Conservation (phyloP, 2,329 filamentous ascomycete genomes). For the Calonectria pteridis region DNA sequence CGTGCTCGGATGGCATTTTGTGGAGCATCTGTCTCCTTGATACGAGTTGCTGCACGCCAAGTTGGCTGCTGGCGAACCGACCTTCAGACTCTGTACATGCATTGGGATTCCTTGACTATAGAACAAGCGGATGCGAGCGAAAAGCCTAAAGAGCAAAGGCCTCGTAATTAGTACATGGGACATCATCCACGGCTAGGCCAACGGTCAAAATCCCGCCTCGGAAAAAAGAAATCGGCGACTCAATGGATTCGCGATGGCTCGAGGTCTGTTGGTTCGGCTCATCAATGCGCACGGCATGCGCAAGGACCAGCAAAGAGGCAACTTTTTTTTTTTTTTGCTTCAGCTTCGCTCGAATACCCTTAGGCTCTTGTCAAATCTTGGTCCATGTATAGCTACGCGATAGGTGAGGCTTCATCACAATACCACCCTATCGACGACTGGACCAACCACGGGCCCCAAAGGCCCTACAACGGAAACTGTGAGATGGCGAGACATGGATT, state of each 20-base stretch:
- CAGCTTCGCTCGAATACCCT: not conserved
- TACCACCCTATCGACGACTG: constrained; percentile 14
- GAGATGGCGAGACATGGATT: constrained; percentile 5
- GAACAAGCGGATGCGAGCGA: not conserved
- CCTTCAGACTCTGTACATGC: not conserved
- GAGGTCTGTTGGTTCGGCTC: not conserved
- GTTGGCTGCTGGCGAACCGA: not conserved
- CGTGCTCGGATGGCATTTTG: constrained; percentile 31
- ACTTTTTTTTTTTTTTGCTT: not conserved
- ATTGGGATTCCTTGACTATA: not conserved
- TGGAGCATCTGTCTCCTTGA: constrained; percentile 37
- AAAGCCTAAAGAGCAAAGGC: not conserved
- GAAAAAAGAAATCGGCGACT: not conserved
- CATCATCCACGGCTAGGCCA: not conserved
- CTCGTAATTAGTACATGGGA: not conserved
- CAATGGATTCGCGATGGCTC: not conserved
- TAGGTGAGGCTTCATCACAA: constrained; percentile 9
- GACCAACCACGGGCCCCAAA: constrained; percentile 7
- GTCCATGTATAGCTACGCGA: not conserved
- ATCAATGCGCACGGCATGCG: not conserved
- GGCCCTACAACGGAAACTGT: not conserved
- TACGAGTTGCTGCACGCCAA: constrained; percentile 36
- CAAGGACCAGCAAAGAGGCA: not conserved
- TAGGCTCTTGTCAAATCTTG: constrained; percentile 5
- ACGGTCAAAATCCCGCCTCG: not conserved